These are phyloP conservation scores for Secale cereale DNA, from an alignment of 176 grass and related monocot species.

Conservation along the genomic window DNA sequence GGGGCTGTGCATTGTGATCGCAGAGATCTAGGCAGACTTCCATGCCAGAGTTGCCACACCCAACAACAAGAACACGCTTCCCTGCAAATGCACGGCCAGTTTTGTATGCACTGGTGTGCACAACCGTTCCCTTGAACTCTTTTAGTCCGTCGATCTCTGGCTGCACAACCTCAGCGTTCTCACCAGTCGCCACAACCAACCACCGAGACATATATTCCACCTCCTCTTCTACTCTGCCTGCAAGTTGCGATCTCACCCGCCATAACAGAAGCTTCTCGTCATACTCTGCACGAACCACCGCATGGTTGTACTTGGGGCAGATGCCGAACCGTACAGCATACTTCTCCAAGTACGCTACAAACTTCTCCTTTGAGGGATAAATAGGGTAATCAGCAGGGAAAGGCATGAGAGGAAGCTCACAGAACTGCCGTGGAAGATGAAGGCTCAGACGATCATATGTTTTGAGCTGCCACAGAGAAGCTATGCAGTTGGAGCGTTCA, in stretches of 20 bases:
- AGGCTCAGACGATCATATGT: slow-evolving; percentile 94
- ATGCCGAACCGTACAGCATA: slow-evolving; percentile 70
- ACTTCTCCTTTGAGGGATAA: slow-evolving; percentile 88
- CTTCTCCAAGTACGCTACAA: slow-evolving; percentile 73
- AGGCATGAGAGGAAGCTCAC: slow-evolving; percentile 91
- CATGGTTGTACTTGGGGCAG: slow-evolving; percentile 60
- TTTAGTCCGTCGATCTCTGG: slow-evolving; percentile 69
- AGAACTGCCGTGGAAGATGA: slow-evolving; percentile 93
- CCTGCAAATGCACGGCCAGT: slow-evolving; percentile 55
- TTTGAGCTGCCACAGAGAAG: slow-evolving; percentile 83
- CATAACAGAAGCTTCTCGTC: slow-evolving; percentile 50
- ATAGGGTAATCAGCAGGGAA: slow-evolving; percentile 68
- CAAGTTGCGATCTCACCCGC: slow-evolving; percentile 36
- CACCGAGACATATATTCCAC: slow-evolving; percentile 62
- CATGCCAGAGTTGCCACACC: slow-evolving; percentile 96
- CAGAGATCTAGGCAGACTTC: slow-evolving; percentile 96
- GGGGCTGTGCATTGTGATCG: slow-evolving; percentile 71
- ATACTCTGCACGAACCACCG: slow-evolving; percentile 59
- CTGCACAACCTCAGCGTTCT: slow-evolving; percentile 80
- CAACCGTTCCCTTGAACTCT: slow-evolving; percentile 48
- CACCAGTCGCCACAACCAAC: slow-evolving; percentile 88
- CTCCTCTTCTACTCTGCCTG: slow-evolving; percentile 25
- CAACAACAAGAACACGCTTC: slow-evolving; percentile 78
- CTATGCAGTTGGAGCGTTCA: slow-evolving; percentile 85
- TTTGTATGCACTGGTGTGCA: slow-evolving; percentile 85